Evolutionary conservation across 805 yeast genomes (phyloP), one percentile per base, ranked within the genome.

Genomic region (Saccharomycopsis babjevae): DNA sequence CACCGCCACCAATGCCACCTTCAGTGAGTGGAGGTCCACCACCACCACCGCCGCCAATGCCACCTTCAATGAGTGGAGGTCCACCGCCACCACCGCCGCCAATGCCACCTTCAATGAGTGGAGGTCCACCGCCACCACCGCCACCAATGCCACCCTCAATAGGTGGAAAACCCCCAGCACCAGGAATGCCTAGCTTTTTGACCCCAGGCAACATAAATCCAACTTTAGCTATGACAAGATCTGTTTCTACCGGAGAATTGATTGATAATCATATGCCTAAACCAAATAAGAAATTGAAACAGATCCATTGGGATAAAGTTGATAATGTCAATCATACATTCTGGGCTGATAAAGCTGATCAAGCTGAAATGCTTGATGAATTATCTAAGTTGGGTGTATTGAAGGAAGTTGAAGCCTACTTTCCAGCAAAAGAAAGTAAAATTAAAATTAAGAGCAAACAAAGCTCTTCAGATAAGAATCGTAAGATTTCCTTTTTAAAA

Each of bases 301-400:
- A 88, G 67, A 80, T 88, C 64, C 96, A 88, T 67, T 88, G 94
- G 96, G 94, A 88, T 64, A 86, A 83, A 68, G 74, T 88, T 55
- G 88, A 84, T 15, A 71, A 76, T 57, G 74, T 84, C 16, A 74
- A 77, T 18, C 76, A 80, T 50, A 85, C 94, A 0, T 78, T 88
- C 66, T 88, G 96, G 96, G 77, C 77, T 36, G 71, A 72, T 22
- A 67, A 72, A 16, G 67, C 74, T 0, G 32, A 46, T 46, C 76
- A 79, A 56, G 79, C 81, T 22, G 74, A 75, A 0, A 72, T 82
- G 56, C 82, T 79, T 1, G 74, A 72, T 50, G 83, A 80, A 28
- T 75, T 88, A 63, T 72, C 80, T 71, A 73, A 77, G 22, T 75
- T 74, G 59, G 94, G 94, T 59, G 78, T 88, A 13, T 80, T 87